A percentile compares a stretch with the other conserved stretches of the same genome.
These are phyloP conservation scores for Arthrobotrys entomopaga DNA, from an alignment of 2,329 filamentous ascomycete species.

Conservation along the genomic window DNA sequence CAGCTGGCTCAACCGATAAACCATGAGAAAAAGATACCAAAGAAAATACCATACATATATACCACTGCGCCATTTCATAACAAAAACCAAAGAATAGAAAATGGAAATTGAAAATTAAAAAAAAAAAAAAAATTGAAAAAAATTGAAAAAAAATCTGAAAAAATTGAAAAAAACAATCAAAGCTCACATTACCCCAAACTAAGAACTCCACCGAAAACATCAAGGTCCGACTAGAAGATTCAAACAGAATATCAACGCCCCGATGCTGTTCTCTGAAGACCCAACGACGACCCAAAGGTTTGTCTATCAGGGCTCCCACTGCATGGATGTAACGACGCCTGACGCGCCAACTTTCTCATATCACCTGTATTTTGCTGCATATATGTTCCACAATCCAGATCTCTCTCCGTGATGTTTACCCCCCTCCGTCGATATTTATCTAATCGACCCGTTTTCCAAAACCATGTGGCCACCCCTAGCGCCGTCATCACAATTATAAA, in stretches of 20 bases:
- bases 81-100: slow-evolving; percentile 15
- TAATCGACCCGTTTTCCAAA: slow-evolving; percentile 48
- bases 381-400: slow-evolving; percentile 33
- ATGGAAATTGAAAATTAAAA: not conserved
- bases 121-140: slow-evolving; percentile 13
- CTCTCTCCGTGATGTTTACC: slow-evolving; percentile 42
- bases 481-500: slow-evolving; percentile 26
- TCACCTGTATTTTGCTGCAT: slow-evolving; percentile 49
- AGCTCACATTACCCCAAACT: slow-evolving; percentile 1
- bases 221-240: not conserved
- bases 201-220: not conserved
- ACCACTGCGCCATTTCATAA: not conserved
- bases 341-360: slow-evolving; percentile 42
- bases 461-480: slow-evolving; percentile 36
- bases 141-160: not conserved
- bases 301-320: slow-evolving; percentile 26
- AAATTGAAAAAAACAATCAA: slow-evolving; percentile 4
- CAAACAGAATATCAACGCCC: not conserved
- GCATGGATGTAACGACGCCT: slow-evolving; percentile 40
- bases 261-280: not conserved
- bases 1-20: not conserved
- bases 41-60: slow-evolving; percentile 4
- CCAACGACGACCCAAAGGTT: slow-evolving; percentile 1
- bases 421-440: slow-evolving; percentile 46
- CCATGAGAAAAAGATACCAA: not conserved